Conservation (phyloP, 2,329 filamentous ascomycete species). For the Fusarium sp. region DNA sequence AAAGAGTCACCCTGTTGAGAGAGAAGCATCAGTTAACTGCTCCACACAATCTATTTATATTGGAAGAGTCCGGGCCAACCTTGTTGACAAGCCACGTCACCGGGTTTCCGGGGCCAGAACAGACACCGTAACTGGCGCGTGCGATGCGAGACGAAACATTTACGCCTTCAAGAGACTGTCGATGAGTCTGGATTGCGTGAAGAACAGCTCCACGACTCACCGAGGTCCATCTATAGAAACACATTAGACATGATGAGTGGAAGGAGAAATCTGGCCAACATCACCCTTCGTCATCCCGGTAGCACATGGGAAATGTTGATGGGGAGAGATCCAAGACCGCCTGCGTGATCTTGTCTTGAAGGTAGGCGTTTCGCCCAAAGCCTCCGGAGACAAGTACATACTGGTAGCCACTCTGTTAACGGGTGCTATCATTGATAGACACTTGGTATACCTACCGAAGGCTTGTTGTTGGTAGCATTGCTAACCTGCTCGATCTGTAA, state of each 20-base stretch:
- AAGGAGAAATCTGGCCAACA: not conserved
- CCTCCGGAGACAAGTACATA: not conserved
- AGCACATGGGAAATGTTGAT: not conserved
- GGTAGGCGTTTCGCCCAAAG: not conserved
- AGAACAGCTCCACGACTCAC: not conserved
- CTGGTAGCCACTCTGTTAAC: not conserved
- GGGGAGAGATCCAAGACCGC: not conserved
- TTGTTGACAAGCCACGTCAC: not conserved
- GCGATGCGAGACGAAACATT: not conserved
- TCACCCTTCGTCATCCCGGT: not conserved
- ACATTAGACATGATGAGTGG: not conserved
- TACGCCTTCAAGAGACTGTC: not conserved
- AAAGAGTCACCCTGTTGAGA: not conserved
- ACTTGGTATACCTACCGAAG: not conserved
- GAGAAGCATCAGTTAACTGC: not conserved
- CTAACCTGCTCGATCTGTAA: not conserved
- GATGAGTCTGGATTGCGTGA: not conserved
- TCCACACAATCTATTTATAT: not conserved
- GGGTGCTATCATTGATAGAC: not conserved
- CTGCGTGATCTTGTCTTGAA: not conserved
- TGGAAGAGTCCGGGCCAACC: not conserved
- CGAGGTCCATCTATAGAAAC: not conserved
- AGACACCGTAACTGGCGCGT: not conserved
- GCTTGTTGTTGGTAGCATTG: not conserved
- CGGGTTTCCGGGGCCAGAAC: fast-evolving